These are phyloP conservation scores for Cucumis cinereus DNA, from an alignment of 306 rosid species.

Conservation along the genomic window DNA sequence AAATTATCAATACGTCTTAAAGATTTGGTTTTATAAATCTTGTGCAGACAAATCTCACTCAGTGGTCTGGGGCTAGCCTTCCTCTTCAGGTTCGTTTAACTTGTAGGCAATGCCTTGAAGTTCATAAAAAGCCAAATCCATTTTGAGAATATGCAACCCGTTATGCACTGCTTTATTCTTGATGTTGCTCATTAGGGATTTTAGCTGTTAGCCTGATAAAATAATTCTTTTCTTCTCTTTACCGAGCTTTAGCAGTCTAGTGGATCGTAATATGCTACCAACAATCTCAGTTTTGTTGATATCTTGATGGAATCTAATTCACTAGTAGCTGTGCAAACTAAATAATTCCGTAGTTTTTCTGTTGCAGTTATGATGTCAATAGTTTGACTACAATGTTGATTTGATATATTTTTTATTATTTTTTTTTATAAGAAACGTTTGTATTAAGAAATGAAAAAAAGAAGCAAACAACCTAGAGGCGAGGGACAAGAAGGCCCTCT, in stretches of 20 bases:
- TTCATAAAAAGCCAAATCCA: background rate
- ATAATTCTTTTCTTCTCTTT: background rate
- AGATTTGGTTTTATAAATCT: conserved; percentile 24
- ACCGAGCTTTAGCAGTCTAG: background rate
- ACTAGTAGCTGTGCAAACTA: background rate
- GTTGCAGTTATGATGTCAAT: background rate
- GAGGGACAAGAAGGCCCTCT: too few species aligned
- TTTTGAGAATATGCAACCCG: background rate
- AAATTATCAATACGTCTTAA: conserved; percentile 1
- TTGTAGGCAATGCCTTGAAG: background rate
- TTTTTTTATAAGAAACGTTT: too few species aligned
- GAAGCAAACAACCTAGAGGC: too few species aligned
- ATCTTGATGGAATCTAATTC: background rate
- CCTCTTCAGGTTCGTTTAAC: conserved; percentile 74
- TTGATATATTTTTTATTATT: too few species aligned
- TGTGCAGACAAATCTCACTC: conserved; percentile 87
- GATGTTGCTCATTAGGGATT: background rate
- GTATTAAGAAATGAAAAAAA: too few species aligned
- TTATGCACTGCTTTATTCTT: background rate
- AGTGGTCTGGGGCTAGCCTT: conserved; percentile 96
- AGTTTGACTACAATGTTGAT: background rate
- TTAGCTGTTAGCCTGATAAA: background rate
- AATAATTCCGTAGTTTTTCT: background rate
- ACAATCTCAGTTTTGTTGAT: background rate
- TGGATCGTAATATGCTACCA: background rate